These are phyloP conservation scores for Rutstroemia sp. DNA, from an alignment of 2,329 filamentous ascomycete species.

Conservation along the genomic window DNA sequence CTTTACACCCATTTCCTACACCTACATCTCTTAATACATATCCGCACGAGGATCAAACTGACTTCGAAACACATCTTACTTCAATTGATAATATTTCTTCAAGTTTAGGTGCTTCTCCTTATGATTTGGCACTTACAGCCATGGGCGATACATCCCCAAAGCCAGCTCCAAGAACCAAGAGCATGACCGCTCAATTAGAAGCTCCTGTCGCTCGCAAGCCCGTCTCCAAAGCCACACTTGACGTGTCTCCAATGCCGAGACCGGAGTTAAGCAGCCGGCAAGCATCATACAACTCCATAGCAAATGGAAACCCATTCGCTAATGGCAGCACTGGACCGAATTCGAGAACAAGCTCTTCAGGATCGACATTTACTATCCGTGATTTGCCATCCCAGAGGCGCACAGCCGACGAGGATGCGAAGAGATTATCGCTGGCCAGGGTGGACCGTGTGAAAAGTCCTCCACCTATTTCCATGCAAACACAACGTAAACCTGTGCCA, in stretches of 20 bases:
- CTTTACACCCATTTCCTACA: not conserved
- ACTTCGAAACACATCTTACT: slow-evolving; percentile 23
- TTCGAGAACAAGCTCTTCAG: slow-evolving; percentile 2
- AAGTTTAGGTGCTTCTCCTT: slow-evolving; percentile 21
- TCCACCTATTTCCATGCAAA: slow-evolving; percentile 14
- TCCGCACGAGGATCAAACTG: slow-evolving; percentile 10
- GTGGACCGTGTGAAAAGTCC: not conserved
- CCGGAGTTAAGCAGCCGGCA: not conserved
- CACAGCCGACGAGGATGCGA: not conserved
- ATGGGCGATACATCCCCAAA: not conserved
- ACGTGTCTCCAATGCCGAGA: not conserved
- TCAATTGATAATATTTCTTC: slow-evolving; percentile 16
- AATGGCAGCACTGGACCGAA: not conserved
- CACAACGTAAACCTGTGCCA: slow-evolving; percentile 2
- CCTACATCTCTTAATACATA: not conserved
- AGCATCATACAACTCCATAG: not conserved
- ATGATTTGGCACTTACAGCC: slow-evolving; percentile 17
- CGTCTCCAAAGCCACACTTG: not conserved
- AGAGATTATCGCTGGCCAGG: slow-evolving; percentile 7
- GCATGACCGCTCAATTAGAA: slow-evolving; percentile 16
- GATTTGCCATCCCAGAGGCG: slow-evolving; percentile 9
- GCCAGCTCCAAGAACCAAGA: slow-evolving; percentile 13
- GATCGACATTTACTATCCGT: slow-evolving; percentile 7
- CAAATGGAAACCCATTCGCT: not conserved
- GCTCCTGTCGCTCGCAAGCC: not conserved